A percentile compares a stretch with the other conserved stretches of the same genome.
Conservation (phyloP, 1,139 yeast species). For the Saccharomyces hybrid region DNA sequence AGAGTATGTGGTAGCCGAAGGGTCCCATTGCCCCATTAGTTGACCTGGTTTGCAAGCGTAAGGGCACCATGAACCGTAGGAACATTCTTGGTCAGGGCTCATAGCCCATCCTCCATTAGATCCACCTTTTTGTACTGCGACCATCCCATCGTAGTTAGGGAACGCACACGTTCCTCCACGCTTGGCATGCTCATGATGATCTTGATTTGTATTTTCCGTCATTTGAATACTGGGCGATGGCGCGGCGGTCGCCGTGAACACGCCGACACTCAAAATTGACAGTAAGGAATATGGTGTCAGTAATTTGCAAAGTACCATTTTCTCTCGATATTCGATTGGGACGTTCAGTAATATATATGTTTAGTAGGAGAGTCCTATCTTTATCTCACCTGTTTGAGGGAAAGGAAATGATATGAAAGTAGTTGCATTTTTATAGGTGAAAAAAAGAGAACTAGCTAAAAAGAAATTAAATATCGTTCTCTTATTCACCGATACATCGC, state of each 20-base stretch:
- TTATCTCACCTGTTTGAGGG: background rate
- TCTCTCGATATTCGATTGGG: background rate
- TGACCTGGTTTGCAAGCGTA: conserved; percentile 86
- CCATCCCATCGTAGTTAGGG: conserved; percentile 60
- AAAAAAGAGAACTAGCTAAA: background rate
- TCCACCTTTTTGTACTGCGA: conserved; percentile 52
- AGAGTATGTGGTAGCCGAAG: conserved; percentile 48
- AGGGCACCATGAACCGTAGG: conserved; percentile 73
- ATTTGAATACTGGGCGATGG: conserved; percentile 5
- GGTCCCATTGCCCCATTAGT: conserved; percentile 74
- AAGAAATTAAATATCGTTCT: background rate
- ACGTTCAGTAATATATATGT: background rate
- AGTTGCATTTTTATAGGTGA: background rate
- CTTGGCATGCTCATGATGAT: conserved; percentile 12
- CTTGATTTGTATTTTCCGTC: background rate
- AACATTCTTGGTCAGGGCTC: conserved; percentile 68
- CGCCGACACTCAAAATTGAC: background rate
- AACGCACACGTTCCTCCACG: conserved; percentile 51
- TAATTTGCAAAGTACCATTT: background rate
- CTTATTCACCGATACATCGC: background rate
- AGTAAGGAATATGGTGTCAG: background rate
- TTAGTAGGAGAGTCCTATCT: background rate
- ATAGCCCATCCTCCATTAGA: conserved; percentile 83
- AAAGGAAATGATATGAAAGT: background rate
- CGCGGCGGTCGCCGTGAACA: conserved; percentile 8